Conservation (phyloP, 2,329 filamentous ascomycete genomes). For the Microdochium nivale region DNA sequence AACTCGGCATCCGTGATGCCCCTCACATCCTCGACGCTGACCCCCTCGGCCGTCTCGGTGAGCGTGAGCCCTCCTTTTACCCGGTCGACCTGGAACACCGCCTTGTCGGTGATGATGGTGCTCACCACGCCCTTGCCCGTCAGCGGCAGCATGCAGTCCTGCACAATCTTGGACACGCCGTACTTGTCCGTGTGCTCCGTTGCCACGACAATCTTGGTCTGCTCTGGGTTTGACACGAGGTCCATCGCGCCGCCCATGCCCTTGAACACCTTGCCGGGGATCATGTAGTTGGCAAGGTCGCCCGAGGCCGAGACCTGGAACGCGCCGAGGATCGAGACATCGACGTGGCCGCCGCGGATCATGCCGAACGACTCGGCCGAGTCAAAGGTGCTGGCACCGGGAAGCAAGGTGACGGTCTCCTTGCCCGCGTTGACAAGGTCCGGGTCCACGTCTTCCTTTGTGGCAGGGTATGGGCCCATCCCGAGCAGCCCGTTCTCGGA, state of each 20-base stretch:
- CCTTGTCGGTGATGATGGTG: slow-evolving; percentile 66
- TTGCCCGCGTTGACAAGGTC: slow-evolving; percentile 84
- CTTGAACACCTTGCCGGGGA: slow-evolving; percentile 80
- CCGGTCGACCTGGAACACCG: slow-evolving; percentile 63
- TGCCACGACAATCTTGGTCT: slow-evolving; percentile 64
- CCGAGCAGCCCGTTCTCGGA: slow-evolving; percentile 81
- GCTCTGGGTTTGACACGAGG: slow-evolving; percentile 60
- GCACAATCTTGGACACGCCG: slow-evolving; percentile 57
- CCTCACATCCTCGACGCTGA: slow-evolving; percentile 59
- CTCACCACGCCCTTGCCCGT: slow-evolving; percentile 60
- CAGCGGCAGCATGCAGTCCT: slow-evolving; percentile 54
- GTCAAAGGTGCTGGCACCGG: slow-evolving; percentile 71
- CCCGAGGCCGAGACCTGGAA: slow-evolving; percentile 73
- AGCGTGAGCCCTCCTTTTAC: slow-evolving; percentile 53
- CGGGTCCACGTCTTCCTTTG: slow-evolving; percentile 61
- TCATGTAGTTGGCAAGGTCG: slow-evolving; percentile 85
- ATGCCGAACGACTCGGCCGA: slow-evolving; percentile 77
- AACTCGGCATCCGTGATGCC: slow-evolving; percentile 65
- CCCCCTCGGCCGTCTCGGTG: slow-evolving; percentile 62
- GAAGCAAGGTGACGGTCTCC: slow-evolving; percentile 73
- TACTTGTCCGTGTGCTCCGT: slow-evolving; percentile 65
- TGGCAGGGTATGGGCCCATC: slow-evolving; percentile 68
- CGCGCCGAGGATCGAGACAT: slow-evolving; percentile 76
- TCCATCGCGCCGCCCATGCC: slow-evolving; percentile 80
- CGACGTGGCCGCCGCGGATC: slow-evolving; percentile 78